Base-by-base conservation (phyloP, 805 yeast genomes). In the Scheffersomyces stipitis region DNA sequence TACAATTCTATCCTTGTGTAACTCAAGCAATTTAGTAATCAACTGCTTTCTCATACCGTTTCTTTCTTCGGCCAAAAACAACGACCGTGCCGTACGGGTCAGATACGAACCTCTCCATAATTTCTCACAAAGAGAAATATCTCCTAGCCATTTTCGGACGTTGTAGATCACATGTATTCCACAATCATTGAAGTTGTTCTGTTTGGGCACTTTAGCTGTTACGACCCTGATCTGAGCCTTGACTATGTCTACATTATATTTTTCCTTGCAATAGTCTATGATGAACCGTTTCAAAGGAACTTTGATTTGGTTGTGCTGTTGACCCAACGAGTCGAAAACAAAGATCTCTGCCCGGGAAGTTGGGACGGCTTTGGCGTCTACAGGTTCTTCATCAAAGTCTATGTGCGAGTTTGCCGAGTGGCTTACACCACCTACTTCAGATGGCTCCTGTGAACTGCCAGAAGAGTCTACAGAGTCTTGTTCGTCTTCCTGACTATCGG, bases 91-190 rank as follows among this genome's bases (percentile, higher is more conserved):
- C 3, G 33, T 33, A 7, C 34, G 28, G 12, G 44, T 45, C 36
- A 36, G 44, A 23, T 36, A 36, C 8, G 45, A 23, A 38, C 52
- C 48, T 38, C 62, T 55, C 86, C 86, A 80, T 8, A 75, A 45
- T 28, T 54, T 54, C 30, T 75, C 62, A 34, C 86, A 81, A 16
- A 56, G 65, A 0, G 48, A 48, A 0, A 80, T 76, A 27, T 75
- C 60, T 16, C 64, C 62, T 31, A 83, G 66, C 60, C 86, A 81
- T 44, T 73, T 77, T 38, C 69, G 66, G 9, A 82, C 72, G 49
- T 85, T 89, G 48, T 82, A 82, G 12, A 93, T 82, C 2, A 91
- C 86, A 62, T 86, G 96, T 15, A 93, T 78, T 1, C 99, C 99
- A 65, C 99, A 93, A 57, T 93, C 99, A 54, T 89, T 86, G 62